A percentile compares a stretch with the other conserved stretches of the same genome.
Conservation (phyloP, 805 yeast species). For the Metschnikowia kunwiensis region DNA sequence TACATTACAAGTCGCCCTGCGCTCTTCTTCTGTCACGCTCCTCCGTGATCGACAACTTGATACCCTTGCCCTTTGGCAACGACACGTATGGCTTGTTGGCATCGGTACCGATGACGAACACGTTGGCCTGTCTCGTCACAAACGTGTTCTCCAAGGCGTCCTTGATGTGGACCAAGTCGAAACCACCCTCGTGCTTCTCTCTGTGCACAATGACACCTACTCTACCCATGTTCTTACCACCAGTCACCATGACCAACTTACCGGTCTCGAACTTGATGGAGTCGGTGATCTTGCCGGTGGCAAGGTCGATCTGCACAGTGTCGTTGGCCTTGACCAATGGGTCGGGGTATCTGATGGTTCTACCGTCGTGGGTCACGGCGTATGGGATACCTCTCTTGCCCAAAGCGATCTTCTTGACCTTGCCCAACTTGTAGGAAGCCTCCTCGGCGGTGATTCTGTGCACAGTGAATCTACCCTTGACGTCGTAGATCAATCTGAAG, state of each 20-base stretch:
- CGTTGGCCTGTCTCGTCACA: conserved; percentile 92
- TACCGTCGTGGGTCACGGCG: conserved; percentile 99
- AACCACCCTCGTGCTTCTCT: conserved; percentile 98
- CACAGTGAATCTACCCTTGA: conserved; percentile 98
- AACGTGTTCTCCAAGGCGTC: conserved; percentile 91
- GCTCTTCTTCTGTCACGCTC: conserved; percentile 99
- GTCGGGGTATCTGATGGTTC: conserved; percentile 99
- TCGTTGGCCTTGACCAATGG: conserved; percentile 96
- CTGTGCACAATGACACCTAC: conserved; percentile 94
- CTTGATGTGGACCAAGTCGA: conserved; percentile 95
- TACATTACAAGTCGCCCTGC: conserved; percentile 43
- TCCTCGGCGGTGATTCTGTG: conserved; percentile 99
- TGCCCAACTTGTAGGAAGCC: conserved; percentile 96
- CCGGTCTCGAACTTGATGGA: conserved; percentile 89
- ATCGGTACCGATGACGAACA: conserved; percentile 86
- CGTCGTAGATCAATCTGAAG: conserved; percentile 98
- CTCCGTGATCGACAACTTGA: conserved; percentile 91
- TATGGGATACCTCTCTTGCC: conserved; percentile 99
- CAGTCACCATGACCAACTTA: conserved; percentile 87
- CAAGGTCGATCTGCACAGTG: conserved; percentile 95
- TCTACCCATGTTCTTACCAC: conserved; percentile 98
- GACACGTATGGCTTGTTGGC: conserved; percentile 92
- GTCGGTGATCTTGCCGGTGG: conserved; percentile 89
- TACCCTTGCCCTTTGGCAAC: conserved; percentile 99
- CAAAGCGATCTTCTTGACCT: conserved; percentile 96